Evolutionary conservation across 805 yeast species (phyloP), one percentile per base, ranked within the genome.

Genomic region (Suhomyces faveliae): DNA sequence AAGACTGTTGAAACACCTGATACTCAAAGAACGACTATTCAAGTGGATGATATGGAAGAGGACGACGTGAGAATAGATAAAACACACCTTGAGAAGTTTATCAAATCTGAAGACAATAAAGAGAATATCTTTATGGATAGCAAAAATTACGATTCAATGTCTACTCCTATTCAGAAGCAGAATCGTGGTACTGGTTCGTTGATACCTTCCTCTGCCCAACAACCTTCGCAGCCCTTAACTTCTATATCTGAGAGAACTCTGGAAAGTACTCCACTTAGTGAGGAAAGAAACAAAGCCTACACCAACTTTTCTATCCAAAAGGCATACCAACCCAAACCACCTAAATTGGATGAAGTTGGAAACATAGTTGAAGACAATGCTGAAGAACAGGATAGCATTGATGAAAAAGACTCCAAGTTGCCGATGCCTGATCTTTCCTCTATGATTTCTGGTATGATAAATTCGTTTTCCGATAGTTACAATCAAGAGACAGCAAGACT

Each of bases 391-490:
- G 50, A 38, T 17, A 50, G 55, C 19, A 15, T 5, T 5, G 64
- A 35, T 45, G 51, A 23, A 44, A 53, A 4, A 52, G 60, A 44
- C 54, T 57, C 47, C 7, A 62, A 55, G 29, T 50, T 71, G 37
- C 67, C 66, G 15, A 57, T 64, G 56, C 46, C 52, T 19, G 77
- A 73, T 51, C 58, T 71, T 37, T 56, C 69, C 19, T 49, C 63
- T 0, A 71, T 73, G 70, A 51, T 72, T 15, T 52, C 53, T 25
- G 67, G 68, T 5, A 66, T 81, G 62, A 73, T 83, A 1, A 68
- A 71, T 45, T 75, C 80, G n/a, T 66, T 84, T 44, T 53, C 77
- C 19, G 78, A 74, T 15, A 69, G 77, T n/a, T 88, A 83, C 60
- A 83, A 81, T 43, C 62, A 70, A 15, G 67, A 79, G 38, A 81